Conservation (phyloP, 345 rosid species). For the Eucalyptus cladocalyx region DNA sequence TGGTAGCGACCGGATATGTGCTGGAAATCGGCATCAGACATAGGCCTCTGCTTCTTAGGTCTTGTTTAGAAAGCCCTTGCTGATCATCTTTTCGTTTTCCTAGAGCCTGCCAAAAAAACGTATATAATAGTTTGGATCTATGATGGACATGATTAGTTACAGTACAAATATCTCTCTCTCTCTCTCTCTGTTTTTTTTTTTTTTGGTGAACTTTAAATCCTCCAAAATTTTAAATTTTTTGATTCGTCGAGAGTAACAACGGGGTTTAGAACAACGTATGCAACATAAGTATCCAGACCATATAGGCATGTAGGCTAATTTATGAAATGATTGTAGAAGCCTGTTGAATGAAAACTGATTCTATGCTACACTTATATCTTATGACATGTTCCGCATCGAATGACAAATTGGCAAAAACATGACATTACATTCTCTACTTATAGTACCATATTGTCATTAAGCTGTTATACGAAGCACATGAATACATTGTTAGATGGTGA, state of each 20-base stretch:
- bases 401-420: neutral
- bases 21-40: conserved; percentile 75
- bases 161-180: neutral
- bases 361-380: neutral
- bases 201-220: neutral
- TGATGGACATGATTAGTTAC: neutral
- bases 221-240: neutral
- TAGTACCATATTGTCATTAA: neutral
- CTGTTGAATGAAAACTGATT: neutral
- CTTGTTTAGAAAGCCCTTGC: conserved; percentile 11
- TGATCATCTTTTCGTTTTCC: conserved; percentile 20
- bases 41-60: conserved; percentile 67
- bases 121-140: neutral
- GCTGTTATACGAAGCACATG: neutral
- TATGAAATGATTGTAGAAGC: neutral
- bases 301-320: neutral
- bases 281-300: neutral
- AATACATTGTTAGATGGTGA: neutral
- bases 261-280: no score
- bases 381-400: neutral
- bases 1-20: conserved; percentile 51
- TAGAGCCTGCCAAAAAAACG: neutral
- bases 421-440: neutral
- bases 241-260: neutral
- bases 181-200: no score